Conservation (phyloP, 371 early-diverging fungal genomes). For the Funneliformis caledonium region DNA sequence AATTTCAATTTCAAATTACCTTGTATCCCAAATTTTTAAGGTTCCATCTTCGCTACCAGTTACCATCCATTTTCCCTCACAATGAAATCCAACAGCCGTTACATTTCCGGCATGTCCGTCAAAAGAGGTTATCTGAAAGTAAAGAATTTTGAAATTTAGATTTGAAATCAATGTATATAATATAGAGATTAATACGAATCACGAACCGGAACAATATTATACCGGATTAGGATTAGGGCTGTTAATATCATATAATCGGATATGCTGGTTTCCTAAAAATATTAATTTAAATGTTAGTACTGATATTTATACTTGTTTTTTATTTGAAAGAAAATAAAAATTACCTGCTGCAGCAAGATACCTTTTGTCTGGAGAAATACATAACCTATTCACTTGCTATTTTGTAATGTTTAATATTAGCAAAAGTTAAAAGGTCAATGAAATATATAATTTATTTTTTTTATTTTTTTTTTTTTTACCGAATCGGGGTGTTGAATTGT, state of each 20-base stretch:
- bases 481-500: slow-evolving; percentile 95
- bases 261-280: slow-evolving; percentile 73
- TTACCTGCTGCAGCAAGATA: slow-evolving; percentile 92
- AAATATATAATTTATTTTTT: not conserved
- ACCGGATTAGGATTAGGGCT: slow-evolving; percentile 80
- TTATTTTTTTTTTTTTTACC: slow-evolving; percentile 51
- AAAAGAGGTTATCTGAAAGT: slow-evolving; percentile 68
- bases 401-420: not conserved
- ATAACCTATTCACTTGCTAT: slow-evolving; percentile 92
- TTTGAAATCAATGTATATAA: not conserved
- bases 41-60: slow-evolving; percentile 94
- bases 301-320: not conserved
- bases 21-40: slow-evolving; percentile 90
- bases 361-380: slow-evolving; percentile 93
- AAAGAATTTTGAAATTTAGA: not conserved
- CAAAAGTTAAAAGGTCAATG: not conserved
- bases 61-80: slow-evolving; percentile 92
- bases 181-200: not conserved
- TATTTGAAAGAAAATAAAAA: slow-evolving; percentile 8
- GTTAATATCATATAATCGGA: slow-evolving; percentile 85
- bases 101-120: slow-evolving; percentile 92
- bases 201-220: slow-evolving; percentile 40
- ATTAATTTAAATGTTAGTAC: slow-evolving; percentile 1
- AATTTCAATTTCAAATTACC: slow-evolving; percentile 46
- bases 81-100: slow-evolving; percentile 91